A percentile compares a stretch with the other conserved stretches of the same genome.
These are phyloP conservation scores for Pseudocohnilembus persalinus DNA, from an alignment of 169 alveolate genomes.

Conservation along the genomic window DNA sequence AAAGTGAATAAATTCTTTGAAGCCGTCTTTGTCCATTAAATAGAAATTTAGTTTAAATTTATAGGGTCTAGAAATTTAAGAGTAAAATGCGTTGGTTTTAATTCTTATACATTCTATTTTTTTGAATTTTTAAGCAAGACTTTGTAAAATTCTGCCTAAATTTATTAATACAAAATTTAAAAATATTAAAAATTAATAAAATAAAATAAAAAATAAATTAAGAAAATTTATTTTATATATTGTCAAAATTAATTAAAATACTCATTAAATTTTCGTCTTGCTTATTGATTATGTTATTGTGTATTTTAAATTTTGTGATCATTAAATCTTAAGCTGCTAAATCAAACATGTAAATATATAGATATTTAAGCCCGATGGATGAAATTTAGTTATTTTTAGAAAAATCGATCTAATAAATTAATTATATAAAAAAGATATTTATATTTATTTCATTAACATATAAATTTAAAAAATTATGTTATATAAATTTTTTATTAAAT, in stretches of 20 bases:
- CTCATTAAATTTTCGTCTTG: neutral
- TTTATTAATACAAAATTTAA: too few relatives aligned
- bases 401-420: neutral
- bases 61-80: neutral
- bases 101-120: too few relatives aligned
- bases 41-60: neutral
- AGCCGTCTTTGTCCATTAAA: neutral
- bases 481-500: too few relatives aligned
- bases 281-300: too few relatives aligned
- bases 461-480: too few relatives aligned
- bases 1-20: neutral
- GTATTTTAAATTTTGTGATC: too few relatives aligned
- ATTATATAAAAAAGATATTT: too few relatives aligned
- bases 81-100: neutral
- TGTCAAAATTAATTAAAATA: too few relatives aligned
- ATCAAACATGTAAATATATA: neutral
- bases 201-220: too few relatives aligned
- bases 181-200: too few relatives aligned
- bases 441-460: too few relatives aligned
- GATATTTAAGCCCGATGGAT: neutral
- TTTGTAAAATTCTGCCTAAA: neutral
- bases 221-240: too few relatives aligned
- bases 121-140: neutral
- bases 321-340: neutral
- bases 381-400: neutral